Conservation (phyloP, 208 protist genomes). For the Lotmaria passim region DNA sequence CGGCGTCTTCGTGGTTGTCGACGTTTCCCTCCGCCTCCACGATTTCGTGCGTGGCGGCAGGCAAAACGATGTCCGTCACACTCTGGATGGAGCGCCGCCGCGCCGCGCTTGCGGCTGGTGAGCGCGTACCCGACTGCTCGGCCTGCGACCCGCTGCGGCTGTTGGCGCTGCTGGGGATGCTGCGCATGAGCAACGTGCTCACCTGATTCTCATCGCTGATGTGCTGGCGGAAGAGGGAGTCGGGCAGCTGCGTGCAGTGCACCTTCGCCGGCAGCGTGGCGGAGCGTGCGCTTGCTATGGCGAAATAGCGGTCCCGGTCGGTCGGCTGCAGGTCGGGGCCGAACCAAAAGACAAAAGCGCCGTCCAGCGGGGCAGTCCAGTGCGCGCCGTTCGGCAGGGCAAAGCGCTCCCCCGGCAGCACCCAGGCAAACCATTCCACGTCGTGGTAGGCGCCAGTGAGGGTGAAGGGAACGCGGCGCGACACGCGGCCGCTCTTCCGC, state of each 20-base stretch:
- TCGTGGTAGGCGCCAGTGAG: conserved; percentile 50
- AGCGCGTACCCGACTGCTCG: background rate
- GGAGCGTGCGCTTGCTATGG: conserved; percentile 56
- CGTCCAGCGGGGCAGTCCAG: conserved; percentile 60
- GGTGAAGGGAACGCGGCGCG: conserved; percentile 49
- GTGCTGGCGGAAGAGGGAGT: conserved; percentile 59
- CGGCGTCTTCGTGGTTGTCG: background rate
- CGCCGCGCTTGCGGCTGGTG: background rate
- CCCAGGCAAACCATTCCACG: conserved; percentile 76
- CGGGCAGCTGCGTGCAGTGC: conserved; percentile 50
- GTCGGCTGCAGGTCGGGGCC: conserved; percentile 59
- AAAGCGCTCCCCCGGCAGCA: conserved; percentile 72
- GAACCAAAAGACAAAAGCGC: conserved; percentile 87
- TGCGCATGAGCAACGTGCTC: conserved; percentile 15
- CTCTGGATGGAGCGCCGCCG: conserved; percentile 35
- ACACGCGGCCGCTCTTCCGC: conserved; percentile 60
- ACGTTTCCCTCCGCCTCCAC: conserved; percentile 15
- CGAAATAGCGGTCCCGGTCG: conserved; percentile 79
- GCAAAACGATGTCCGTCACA: conserved; percentile 28
- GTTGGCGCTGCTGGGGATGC: background rate
- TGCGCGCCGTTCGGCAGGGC: conserved; percentile 45
- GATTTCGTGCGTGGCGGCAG: conserved; percentile 30
- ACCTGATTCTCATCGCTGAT: conserved; percentile 25
- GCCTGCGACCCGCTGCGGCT: conserved; percentile 1
- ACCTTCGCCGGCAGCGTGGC: conserved; percentile 53